Evolutionary conservation across 805 yeast species (phyloP), one percentile per base, ranked within the genome.

Genomic region (Candida cerambycidarum): DNA sequence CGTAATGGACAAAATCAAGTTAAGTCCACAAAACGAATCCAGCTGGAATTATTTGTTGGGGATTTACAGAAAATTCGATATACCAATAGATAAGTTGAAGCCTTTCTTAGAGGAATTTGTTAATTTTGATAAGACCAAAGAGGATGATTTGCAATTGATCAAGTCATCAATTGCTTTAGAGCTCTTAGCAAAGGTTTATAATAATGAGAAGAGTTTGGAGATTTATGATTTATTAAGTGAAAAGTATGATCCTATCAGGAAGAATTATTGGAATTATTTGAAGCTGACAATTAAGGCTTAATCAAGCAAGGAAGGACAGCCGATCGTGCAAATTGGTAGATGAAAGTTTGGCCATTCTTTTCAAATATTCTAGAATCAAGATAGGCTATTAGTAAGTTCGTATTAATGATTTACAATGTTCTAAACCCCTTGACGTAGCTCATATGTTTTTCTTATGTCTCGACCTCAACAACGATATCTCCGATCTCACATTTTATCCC

Each of bases 21-120:
- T 62, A 25, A 82, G 89, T 1, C 95, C 97, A 0, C 88, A 85
- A 34, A 92, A 93, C 58, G 81, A 85, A 34, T 81, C 95, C 5
- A 67, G 85, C 0, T 92, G 98, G 99, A 83, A 84, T 54, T 93
- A 92, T 57, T 60, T 89, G 13, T 57, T 61, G 6, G 96, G 92
- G 1, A 51, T 87, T 0, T 71, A 73, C 52, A 44, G 47, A 16
- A 54, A 52, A 33, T 52, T 50, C 34, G 35, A 45, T 16, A 38
- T 44, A 9, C 62, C 65, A 12, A 50, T 78, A 7, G 32, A 44
- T 0, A 71, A 65, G 0, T 57, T 83, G 28, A 69, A 78, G 43
- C 55, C 48, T 1, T 78, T 83, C 43, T 78, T 80, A 19, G 32
- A 48, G 10, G 46, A 57, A 13, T 80, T 71, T 53, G 77, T 76